These are phyloP conservation scores for Penicillium maclennaniae DNA, from an alignment of 495 filamentous ascomycete genomes.

Conservation along the genomic window DNA sequence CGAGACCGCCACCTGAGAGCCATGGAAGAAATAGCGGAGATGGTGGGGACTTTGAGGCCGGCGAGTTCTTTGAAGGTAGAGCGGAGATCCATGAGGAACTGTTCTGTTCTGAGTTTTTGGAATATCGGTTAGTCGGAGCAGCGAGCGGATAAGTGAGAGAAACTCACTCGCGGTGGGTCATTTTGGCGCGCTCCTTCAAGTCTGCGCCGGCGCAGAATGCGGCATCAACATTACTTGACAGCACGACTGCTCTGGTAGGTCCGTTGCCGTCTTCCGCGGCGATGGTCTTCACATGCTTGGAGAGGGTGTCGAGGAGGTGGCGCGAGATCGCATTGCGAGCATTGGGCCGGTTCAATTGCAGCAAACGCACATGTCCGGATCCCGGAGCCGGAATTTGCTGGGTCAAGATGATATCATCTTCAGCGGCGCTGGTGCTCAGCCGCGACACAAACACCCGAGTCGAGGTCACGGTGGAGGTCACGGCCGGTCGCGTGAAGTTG, in stretches of 20 bases:
- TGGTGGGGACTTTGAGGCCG: conserved; percentile 77
- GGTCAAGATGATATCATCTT: conserved; percentile 59
- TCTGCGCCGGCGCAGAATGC: conserved; percentile 95
- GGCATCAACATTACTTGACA: conserved; percentile 72
- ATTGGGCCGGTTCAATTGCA: conserved; percentile 78
- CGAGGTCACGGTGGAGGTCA: conserved; percentile 20
- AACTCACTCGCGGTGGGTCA: conserved; percentile 64
- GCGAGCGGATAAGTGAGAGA: background rate
- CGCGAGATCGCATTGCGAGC: conserved; percentile 88
- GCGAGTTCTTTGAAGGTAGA: conserved; percentile 64
- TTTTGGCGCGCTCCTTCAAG: conserved; percentile 76
- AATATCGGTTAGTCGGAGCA: conserved; percentile 2
- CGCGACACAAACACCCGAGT: conserved; percentile 32
- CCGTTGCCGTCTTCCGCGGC: conserved; percentile 61
- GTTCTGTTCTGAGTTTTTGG: conserved; percentile 55
- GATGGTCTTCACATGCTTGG: conserved; percentile 64
- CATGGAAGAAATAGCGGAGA: conserved; percentile 72
- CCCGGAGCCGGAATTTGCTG: conserved; percentile 73
- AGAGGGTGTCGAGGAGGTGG: conserved; percentile 65
- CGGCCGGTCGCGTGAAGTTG: conserved; percentile 14
- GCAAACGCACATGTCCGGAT: conserved; percentile 77
- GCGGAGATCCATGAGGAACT: conserved; percentile 74
- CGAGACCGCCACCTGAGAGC: conserved; percentile 91
- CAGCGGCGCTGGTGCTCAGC: conserved; percentile 32
- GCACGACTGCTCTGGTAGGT: conserved; percentile 69